Evolutionary conservation across 2,329 filamentous ascomycete genomes (phyloP).

Genomic region (Onygenales sp.): DNA sequence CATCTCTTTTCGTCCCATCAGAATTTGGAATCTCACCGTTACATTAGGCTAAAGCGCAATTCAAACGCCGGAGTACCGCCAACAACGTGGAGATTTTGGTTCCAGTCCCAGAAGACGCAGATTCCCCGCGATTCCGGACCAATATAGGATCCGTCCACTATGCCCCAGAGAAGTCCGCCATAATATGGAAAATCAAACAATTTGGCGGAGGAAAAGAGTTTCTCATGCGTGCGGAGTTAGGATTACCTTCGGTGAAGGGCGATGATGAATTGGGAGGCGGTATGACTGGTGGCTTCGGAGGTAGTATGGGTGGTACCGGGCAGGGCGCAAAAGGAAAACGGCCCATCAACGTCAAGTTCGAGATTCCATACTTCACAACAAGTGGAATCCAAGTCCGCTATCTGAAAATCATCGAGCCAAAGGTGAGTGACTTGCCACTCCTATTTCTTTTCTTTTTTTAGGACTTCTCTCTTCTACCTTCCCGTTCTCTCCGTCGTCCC

Average conservation of each 20-base stretch:
- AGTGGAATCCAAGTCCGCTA: constrained; percentile 97
- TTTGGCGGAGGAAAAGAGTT: constrained; percentile 99
- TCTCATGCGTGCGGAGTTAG: constrained; percentile 93
- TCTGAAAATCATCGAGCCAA: constrained; percentile 97
- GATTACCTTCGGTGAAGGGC: constrained; percentile 83
- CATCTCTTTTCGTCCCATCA: neutral
- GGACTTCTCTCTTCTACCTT: neutral
- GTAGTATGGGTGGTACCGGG: constrained; percentile 89
- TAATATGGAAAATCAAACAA: constrained; percentile 99
- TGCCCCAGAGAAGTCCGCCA: constrained; percentile 91
- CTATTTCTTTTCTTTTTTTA: constrained; percentile 1
- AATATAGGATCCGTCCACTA: constrained; percentile 98
- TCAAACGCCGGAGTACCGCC: constrained; percentile 93
- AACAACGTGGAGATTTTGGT: constrained; percentile 99
- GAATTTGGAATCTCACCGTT: neutral
- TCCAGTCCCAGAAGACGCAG: constrained; percentile 92
- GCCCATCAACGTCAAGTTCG: constrained; percentile 98
- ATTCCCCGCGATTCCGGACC: constrained; percentile 89
- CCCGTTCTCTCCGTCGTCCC: neutral
- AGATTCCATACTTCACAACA: constrained; percentile 99
- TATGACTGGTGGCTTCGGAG: constrained; percentile 95
- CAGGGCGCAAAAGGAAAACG: constrained; percentile 76
- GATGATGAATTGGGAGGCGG: constrained; percentile 93
- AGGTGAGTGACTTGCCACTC: constrained; percentile 53
- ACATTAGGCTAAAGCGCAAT: constrained; percentile 72